phyloP scores from a whole-genome alignment of 768 basidiomycete genomes.

The Tylopilus rubrobrunneus region DNA sequence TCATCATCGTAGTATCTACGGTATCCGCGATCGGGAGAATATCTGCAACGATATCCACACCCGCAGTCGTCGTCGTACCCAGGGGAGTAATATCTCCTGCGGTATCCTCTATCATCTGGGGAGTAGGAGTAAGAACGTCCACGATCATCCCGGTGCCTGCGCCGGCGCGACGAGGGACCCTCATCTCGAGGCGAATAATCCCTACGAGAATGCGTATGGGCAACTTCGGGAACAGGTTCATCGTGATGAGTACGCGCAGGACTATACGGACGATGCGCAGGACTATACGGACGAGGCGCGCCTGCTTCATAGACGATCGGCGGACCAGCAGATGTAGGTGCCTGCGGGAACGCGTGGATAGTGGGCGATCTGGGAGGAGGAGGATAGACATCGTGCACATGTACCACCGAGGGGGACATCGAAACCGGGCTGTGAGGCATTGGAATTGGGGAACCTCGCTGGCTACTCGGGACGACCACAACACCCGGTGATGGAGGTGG shows the following conservation, averaged over 20 bases:
- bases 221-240: neutral
- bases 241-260: neutral
- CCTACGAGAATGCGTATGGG: slow-evolving; percentile 10
- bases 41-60: slow-evolving; percentile 8
- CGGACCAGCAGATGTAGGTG: neutral
- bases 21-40: slow-evolving; percentile 18
- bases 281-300: slow-evolving; percentile 12
- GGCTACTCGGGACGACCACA: slow-evolving; percentile 14
- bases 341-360: slow-evolving; percentile 20
- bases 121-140: slow-evolving; percentile 25
- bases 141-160: slow-evolving; percentile 4
- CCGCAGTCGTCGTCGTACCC: slow-evolving; percentile 11
- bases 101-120: slow-evolving; percentile 8
- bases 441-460: slow-evolving; percentile 20
- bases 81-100: slow-evolving; percentile 7
- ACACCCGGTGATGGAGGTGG: slow-evolving; percentile 13
- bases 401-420: slow-evolving; percentile 5
- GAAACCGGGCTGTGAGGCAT: slow-evolving; percentile 20
- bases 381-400: slow-evolving; percentile 6
- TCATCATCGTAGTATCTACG: slow-evolving; percentile 4
- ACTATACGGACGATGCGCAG: slow-evolving; percentile 8
- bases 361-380: slow-evolving; percentile 22
- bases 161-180: neutral
- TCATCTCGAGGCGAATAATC: slow-evolving; percentile 1
- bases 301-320: slow-evolving; percentile 1